These are phyloP conservation scores for Camelina hispida DNA, from an alignment of 345 rosid genomes.

Conservation along the genomic window DNA sequence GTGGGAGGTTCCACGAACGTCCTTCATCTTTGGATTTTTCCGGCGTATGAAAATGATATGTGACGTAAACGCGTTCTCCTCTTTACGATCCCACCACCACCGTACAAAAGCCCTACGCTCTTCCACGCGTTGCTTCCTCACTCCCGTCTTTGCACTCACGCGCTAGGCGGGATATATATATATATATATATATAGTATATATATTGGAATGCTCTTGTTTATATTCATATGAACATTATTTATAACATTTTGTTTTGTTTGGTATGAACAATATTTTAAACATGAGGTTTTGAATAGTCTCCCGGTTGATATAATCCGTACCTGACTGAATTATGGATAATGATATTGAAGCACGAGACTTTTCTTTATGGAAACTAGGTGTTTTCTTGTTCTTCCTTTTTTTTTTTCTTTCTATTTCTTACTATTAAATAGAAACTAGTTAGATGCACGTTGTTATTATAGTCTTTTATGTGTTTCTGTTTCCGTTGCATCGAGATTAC, in stretches of 20 bases:
- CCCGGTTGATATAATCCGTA: background rate
- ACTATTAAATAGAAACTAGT: no score
- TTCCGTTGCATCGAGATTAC: no score
- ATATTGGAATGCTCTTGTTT: background rate
- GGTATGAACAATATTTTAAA: background rate
- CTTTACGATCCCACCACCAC: slow-evolving; percentile 2
- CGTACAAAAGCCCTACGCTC: slow-evolving; percentile 20
- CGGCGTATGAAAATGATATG: background rate
- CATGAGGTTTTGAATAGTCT: background rate
- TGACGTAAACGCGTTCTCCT: slow-evolving; percentile 40
- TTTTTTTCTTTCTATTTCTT: no score
- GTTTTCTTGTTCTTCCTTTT: no score
- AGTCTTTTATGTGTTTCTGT: no score
- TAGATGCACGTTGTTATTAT: no score
- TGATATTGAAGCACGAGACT: no score
- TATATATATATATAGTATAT: background rate
- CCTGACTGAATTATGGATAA: background rate
- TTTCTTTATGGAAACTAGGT: no score
- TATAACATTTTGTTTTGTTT: background rate
- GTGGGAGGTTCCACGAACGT: slow-evolving; percentile 27
- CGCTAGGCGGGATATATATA: background rate
- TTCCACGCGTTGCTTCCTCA: slow-evolving; percentile 12
- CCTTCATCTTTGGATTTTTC: slow-evolving; percentile 8
- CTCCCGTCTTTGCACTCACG: background rate
- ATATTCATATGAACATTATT: background rate